A percentile compares a stretch with the other conserved stretches of the same genome.
phyloP scores from a whole-genome alignment of 1,139 yeast species.

The Scheffersomyces segobiensis region DNA sequence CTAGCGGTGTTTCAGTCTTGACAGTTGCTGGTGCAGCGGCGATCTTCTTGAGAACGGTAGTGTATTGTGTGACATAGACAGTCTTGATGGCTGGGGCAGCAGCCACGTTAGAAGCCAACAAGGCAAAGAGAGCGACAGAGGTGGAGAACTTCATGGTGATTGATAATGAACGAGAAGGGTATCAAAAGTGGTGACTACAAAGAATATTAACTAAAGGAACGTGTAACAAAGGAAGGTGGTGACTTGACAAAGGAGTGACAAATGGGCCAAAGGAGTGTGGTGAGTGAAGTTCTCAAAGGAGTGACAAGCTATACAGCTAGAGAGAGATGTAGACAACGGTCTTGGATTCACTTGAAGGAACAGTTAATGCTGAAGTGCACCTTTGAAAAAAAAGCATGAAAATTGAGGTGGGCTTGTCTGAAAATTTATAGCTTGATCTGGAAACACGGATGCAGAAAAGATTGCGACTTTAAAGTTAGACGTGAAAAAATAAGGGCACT shows the following conservation, averaged over 20 bases:
- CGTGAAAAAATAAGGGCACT: neutral
- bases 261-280: constrained; percentile 1
- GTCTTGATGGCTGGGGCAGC: constrained; percentile 23
- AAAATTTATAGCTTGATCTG: neutral
- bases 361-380: neutral
- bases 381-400: neutral
- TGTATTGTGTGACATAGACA: constrained; percentile 15
- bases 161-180: no score
- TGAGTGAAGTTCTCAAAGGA: constrained; percentile 6
- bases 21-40: constrained; percentile 8
- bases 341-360: neutral
- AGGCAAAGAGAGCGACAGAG: constrained; percentile 10
- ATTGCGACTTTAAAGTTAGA: neutral
- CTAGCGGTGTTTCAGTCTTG: constrained; percentile 6
- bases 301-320: constrained; percentile 2
- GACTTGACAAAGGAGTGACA: constrained; percentile 7
- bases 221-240: constrained; percentile 3
- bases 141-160: constrained; percentile 13
- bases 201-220: constrained; percentile 1
- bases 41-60: constrained; percentile 15
- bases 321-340: neutral
- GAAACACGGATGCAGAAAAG: neutral
- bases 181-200: constrained; percentile 1
- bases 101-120: constrained; percentile 11
- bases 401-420: neutral